A percentile compares a stretch with the other conserved stretches of the same genome.
Evolutionary conservation across 345 rosid species (phyloP).

Genomic region (Hevea brasiliensis): DNA sequence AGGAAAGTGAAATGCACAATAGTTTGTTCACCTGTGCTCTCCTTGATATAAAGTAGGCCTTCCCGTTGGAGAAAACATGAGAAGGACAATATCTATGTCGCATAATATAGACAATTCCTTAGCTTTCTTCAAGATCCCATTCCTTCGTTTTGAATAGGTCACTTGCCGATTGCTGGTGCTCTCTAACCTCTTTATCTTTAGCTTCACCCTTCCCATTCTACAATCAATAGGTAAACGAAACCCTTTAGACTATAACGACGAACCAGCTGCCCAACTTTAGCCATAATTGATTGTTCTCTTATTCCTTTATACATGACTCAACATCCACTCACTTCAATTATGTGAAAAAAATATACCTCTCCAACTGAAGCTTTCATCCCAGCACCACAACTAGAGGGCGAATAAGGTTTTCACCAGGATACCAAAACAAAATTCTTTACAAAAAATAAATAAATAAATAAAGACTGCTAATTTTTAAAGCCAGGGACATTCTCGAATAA

Average conservation of each 20-base stretch:
- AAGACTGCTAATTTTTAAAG: background rate
- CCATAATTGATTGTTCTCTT: background rate
- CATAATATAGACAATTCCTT: conserved; percentile 84
- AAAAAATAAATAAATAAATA: background rate
- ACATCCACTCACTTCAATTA: conserved; percentile 32
- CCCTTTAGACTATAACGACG: background rate
- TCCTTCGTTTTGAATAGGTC: conserved; percentile 78
- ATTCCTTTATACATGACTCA: background rate
- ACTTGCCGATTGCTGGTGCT: conserved; percentile 69
- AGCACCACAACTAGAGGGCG: conserved; percentile 25
- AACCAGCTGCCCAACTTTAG: background rate
- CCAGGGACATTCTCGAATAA: background rate
- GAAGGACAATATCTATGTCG: conserved; percentile 75
- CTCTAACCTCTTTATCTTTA: conserved; percentile 82
- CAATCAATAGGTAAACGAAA: conserved; percentile 12
- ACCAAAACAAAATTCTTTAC: conserved; percentile 6
- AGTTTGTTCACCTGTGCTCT: conserved; percentile 53
- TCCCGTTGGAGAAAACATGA: conserved; percentile 89
- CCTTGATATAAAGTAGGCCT: conserved; percentile 71
- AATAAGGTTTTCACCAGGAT: conserved; percentile 21
- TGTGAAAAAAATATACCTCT: conserved; percentile 8
- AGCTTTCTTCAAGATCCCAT: conserved; percentile 89
- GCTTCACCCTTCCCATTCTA: conserved; percentile 91
- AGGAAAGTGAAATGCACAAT: background rate
- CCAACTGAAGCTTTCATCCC: conserved; percentile 39